These are phyloP conservation scores for Venturia asperata DNA, from an alignment of 2,329 filamentous ascomycete genomes.

Conservation along the genomic window DNA sequence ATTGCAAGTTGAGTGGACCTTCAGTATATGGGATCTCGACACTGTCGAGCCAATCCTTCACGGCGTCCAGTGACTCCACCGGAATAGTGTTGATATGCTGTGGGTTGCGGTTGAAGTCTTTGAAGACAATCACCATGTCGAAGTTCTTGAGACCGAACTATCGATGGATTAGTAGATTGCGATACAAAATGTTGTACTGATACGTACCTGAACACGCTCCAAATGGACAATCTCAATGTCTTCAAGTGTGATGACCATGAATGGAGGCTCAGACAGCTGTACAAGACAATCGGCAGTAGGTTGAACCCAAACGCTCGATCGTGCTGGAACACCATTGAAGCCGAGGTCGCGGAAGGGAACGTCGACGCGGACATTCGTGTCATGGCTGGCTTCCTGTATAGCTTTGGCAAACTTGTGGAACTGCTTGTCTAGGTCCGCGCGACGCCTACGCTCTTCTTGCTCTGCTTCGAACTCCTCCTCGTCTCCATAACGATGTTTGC, in stretches of 20 bases:
- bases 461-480: slow-evolving; percentile 99
- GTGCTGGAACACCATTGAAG: slow-evolving; percentile 93
- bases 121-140: slow-evolving; percentile 96
- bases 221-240: slow-evolving; percentile 96
- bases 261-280: slow-evolving; percentile 92
- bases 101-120: slow-evolving; percentile 86
- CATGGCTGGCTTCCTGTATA: slow-evolving; percentile 89
- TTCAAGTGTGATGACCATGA: slow-evolving; percentile 89
- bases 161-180: slow-evolving; percentile 9
- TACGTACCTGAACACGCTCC: slow-evolving; percentile 67
- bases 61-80: slow-evolving; percentile 85
- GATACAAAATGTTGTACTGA: background rate
- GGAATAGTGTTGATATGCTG: slow-evolving; percentile 98
- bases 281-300: slow-evolving; percentile 96
- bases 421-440: slow-evolving; percentile 86
- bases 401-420: slow-evolving; percentile 97
- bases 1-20: slow-evolving; percentile 94
- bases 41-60: slow-evolving; percentile 96
- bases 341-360: slow-evolving; percentile 95
- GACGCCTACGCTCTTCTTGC: slow-evolving; percentile 86
- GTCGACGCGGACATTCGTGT: slow-evolving; percentile 88
- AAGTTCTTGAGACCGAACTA: slow-evolving; percentile 98
- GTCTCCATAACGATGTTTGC: slow-evolving; percentile 94
- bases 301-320: slow-evolving; percentile 91
- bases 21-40: slow-evolving; percentile 93